A percentile compares a stretch with the other conserved stretches of the same genome.
Evolutionary conservation across 768 basidiomycete genomes (phyloP).

Genomic region (Collybia nuda): DNA sequence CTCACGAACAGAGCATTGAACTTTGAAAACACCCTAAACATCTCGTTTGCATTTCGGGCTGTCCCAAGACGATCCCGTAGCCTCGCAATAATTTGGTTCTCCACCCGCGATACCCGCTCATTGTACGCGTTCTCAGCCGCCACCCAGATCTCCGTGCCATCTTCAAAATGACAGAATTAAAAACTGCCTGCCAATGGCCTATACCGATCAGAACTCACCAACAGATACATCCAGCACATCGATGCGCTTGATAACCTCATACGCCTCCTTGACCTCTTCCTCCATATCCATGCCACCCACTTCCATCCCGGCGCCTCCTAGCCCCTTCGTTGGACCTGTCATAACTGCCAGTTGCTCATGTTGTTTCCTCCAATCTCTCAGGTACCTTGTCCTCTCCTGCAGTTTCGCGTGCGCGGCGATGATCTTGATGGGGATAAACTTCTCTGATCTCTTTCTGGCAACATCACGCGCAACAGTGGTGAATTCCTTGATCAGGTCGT

Average conservation of each 20-base stretch:
- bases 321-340: conserved; percentile 91
- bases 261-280: conserved; percentile 94
- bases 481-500: conserved; percentile 88
- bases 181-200: background rate
- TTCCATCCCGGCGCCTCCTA: conserved; percentile 70
- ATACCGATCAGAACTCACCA: conserved; percentile 47
- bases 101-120: conserved; percentile 94
- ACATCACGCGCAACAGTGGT: conserved; percentile 92
- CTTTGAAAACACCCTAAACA: conserved; percentile 99
- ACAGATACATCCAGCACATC: conserved; percentile 94
- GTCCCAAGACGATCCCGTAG: conserved; percentile 90
- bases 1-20: conserved; percentile 97
- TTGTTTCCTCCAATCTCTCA: conserved; percentile 92
- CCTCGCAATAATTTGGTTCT: conserved; percentile 97
- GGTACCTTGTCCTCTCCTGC: conserved; percentile 83
- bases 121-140: conserved; percentile 97
- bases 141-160: conserved; percentile 98
- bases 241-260: conserved; percentile 95
- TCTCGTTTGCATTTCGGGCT: conserved; percentile 96
- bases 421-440: conserved; percentile 97
- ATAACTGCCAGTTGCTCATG: conserved; percentile 97
- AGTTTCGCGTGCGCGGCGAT: conserved; percentile 87
- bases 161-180: conserved; percentile 34
- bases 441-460: conserved; percentile 83
- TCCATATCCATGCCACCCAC: conserved; percentile 96